Percentiles rank a stretch among this genome's conserved stretches.
phyloP scores from a whole-genome alignment of 1,139 yeast genomes.

The Scheffersomyces quercinus region DNA sequence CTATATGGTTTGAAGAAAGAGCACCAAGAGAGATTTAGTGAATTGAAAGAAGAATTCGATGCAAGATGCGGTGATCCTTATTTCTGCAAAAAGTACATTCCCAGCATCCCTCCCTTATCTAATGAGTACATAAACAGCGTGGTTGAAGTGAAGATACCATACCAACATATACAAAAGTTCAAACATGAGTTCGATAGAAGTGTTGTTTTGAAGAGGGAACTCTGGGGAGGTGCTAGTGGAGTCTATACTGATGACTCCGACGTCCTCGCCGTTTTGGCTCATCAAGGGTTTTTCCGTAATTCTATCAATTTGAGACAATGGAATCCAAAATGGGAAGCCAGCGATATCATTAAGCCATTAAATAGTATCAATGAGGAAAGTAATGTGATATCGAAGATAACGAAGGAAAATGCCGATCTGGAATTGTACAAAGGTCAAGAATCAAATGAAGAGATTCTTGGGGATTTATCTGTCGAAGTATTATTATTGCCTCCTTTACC shows the following conservation, averaged over 20 bases:
- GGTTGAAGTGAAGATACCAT: conserved; percentile 66
- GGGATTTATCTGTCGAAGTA: conserved; percentile 70
- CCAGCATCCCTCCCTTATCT: conserved; percentile 49
- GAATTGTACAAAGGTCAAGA: not conserved
- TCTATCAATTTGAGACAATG: conserved; percentile 33
- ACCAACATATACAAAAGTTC: conserved; percentile 31
- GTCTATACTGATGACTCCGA: conserved; percentile 94
- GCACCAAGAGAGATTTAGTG: conserved; percentile 31
- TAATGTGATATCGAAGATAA: conserved; percentile 21
- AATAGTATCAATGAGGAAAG: conserved; percentile 8
- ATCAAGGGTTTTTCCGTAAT: conserved; percentile 60
- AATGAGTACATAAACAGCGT: conserved; percentile 57
- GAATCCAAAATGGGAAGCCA: conserved; percentile 32
- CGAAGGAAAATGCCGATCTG: conserved; percentile 27
- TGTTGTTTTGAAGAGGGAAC: conserved; percentile 43
- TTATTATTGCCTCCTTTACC: conserved; percentile 68
- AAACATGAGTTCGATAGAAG: conserved; percentile 36
- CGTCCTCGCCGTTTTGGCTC: conserved; percentile 69
- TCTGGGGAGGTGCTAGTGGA: conserved; percentile 85
- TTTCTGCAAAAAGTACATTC: conserved; percentile 30
- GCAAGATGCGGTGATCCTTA: conserved; percentile 5
- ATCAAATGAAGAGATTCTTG: conserved; percentile 12
- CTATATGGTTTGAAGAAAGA: conserved; percentile 39
- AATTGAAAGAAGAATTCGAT: conserved; percentile 27
- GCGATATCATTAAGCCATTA: conserved; percentile 29